A percentile compares a stretch with the other conserved stretches of the same genome.
Evolutionary conservation across 2,329 filamentous ascomycete species (phyloP).

Genomic region (Xenosphaeropsis pyriputrescens): DNA sequence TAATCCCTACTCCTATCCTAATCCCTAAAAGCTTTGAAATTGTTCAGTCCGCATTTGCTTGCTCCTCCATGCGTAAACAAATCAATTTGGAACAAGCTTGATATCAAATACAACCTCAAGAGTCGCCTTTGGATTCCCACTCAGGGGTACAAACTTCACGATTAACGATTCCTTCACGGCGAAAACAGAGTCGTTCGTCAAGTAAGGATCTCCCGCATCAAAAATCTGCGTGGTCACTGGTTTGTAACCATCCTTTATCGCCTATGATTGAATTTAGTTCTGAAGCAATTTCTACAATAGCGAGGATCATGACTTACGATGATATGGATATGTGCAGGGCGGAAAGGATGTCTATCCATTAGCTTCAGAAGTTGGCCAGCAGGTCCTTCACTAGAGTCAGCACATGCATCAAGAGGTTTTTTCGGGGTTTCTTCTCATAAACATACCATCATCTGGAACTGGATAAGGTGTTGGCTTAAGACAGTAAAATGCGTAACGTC

Average conservation of each 20-base stretch:
- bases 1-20: no score
- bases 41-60: no score
- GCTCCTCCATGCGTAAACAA: no score
- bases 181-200: conserved; percentile 34
- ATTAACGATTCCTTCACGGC: conserved; percentile 37
- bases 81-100: conserved; percentile 4
- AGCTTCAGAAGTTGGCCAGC: conserved; percentile 40
- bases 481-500: conserved; percentile 36
- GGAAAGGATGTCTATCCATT: conserved; percentile 43
- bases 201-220: conserved; percentile 50
- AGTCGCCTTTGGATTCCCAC: conserved; percentile 19
- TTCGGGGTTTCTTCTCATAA: no score
- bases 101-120: conserved; percentile 19
- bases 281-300: background rate
- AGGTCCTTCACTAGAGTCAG: conserved; percentile 23
- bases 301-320: conserved; percentile 25
- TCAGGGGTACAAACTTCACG: conserved; percentile 31
- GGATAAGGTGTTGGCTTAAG: conserved; percentile 26
- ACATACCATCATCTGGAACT: conserved; percentile 15
- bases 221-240: conserved; percentile 66
- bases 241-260: conserved; percentile 31
- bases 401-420: no score
- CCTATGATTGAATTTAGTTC: background rate
- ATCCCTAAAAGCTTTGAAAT: no score
- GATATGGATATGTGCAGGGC: conserved; percentile 50